Percentiles rank a stretch among this genome's conserved stretches.
These are phyloP conservation scores for Leccinum subrobustum DNA, from an alignment of 1,284 basidiomycete species.

Conservation along the genomic window DNA sequence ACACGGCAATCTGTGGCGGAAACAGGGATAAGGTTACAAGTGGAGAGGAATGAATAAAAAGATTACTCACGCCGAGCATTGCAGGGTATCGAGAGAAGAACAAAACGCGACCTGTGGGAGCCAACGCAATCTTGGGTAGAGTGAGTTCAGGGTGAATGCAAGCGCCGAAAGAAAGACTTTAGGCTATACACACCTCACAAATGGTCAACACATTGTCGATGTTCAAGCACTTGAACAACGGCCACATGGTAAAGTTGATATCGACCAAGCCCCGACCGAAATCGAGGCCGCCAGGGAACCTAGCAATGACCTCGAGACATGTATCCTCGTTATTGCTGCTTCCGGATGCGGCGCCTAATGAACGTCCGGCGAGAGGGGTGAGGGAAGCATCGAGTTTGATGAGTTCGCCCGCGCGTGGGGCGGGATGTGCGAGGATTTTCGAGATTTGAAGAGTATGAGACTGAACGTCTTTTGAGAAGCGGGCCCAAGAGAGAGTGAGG, in stretches of 20 bases:
- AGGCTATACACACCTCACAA: constrained; percentile 66
- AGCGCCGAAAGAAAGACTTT: background rate
- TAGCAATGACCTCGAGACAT: constrained; percentile 78
- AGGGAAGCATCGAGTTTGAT: constrained; percentile 76
- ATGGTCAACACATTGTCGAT: constrained; percentile 93
- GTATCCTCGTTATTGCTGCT: constrained; percentile 62
- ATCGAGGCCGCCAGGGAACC: constrained; percentile 82
- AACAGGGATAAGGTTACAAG: background rate
- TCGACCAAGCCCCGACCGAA: constrained; percentile 82
- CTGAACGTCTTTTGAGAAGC: constrained; percentile 89
- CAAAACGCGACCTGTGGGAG: constrained; percentile 89
- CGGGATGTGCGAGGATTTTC: constrained; percentile 80
- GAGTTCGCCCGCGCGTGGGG: constrained; percentile 83
- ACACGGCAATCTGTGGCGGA: constrained; percentile 67
- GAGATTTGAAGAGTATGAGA: constrained; percentile 84
- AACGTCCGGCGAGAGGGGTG: constrained; percentile 21
- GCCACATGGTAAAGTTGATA: constrained; percentile 96
- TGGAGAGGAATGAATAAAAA: background rate
- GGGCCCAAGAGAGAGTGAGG: constrained; percentile 88
- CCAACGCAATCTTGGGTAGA: constrained; percentile 71
- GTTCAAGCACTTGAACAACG: constrained; percentile 91
- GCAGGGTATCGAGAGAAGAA: constrained; percentile 91
- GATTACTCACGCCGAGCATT: constrained; percentile 71
- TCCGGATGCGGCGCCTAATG: constrained; percentile 18
- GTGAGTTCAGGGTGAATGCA: background rate